Base-by-base conservation (phyloP, 352 stramenopile species). In the Pythium aristosporum region DNA sequence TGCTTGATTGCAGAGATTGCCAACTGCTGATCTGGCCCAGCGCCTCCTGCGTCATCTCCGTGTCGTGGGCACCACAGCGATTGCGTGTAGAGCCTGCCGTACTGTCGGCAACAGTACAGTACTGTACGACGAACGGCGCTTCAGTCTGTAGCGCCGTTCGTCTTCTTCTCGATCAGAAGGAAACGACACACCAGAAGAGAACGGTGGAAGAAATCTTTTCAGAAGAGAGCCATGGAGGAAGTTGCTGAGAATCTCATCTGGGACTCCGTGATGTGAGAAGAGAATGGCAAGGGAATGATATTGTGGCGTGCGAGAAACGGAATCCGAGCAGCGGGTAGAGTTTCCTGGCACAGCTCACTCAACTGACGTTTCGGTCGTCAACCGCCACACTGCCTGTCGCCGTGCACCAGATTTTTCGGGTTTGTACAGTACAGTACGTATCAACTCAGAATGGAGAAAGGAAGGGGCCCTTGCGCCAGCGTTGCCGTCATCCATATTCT, bases 281-380 rank as follows among this genome's bases (percentile, higher is more conserved):
- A 47, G 34, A 47, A 21, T n/a, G 15, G 6, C 12, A 47, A 23
- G 15, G n/a, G 41, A 47, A 23, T 7, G 41, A 47, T 23, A 21
- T n/a, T n/a, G 28, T 50, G 44, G 20, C 44, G 44, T 50, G 44
- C 44, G 44, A 50, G 44, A 30, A 47, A 50, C 44, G 10, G 44
- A 25, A 50, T 50, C 44, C 44, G 44, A 13, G 6, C n/a, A 30
- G 16, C 44, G 44, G 8, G 21, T 50, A n/a, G 20, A 30, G 5
- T 20, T 20, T n/a, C 15, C 39, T 8, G 9, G 41, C 11, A n/a
- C 41, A 3, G 25, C 25, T 21, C 41, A 47, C 44, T 15, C 44
- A n/a, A 30, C 25, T n/a, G 44, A 50, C 44, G n/a, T 32, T 50
- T 50, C 5, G 44, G 42, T 48, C 42, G n/a, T 18, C 16, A 48